Evolutionary conservation across 176 grass and related monocot species (phyloP).

Genomic region (Zea luxurians): DNA sequence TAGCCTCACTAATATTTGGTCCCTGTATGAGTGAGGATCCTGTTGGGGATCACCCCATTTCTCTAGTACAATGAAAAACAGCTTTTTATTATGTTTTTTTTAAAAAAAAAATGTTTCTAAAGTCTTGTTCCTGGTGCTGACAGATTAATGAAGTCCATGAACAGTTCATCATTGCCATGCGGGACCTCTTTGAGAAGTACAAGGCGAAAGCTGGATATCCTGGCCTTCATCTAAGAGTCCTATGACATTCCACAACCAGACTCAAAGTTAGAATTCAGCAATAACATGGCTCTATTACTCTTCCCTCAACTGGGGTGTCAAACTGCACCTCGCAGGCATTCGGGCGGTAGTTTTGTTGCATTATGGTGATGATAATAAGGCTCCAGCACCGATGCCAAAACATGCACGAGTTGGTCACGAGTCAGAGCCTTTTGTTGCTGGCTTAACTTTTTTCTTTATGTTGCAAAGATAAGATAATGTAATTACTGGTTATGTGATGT

Average conservation of each 20-base stretch:
- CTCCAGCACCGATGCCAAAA: not conserved
- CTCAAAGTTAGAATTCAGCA: conserved; percentile 26
- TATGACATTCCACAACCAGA: conserved; percentile 38
- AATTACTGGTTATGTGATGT: not conserved
- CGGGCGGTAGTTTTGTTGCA: not conserved
- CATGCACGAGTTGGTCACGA: not conserved
- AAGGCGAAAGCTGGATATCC: conserved; percentile 63
- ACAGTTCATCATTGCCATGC: conserved; percentile 58
- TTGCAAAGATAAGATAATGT: not conserved
- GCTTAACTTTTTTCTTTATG: conserved; percentile 25
- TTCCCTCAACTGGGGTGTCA: not conserved
- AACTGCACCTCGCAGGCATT: not conserved
- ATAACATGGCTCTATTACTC: conserved; percentile 18
- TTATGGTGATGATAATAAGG: conserved; percentile 8
- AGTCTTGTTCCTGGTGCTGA: conserved; percentile 17
- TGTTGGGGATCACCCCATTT: not conserved
- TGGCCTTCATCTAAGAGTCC: conserved; percentile 60
- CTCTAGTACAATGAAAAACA: not conserved
- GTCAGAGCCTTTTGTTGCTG: conserved; percentile 5
- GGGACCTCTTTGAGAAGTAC: conserved; percentile 80
- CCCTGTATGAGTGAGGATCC: not conserved
- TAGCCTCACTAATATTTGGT: not conserved
- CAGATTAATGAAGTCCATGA: conserved; percentile 87
- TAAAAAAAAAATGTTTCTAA: not conserved
- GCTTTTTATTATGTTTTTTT: no score